Conservation (phyloP, 2,329 filamentous ascomycete species). For the Fusarium nanum region DNA sequence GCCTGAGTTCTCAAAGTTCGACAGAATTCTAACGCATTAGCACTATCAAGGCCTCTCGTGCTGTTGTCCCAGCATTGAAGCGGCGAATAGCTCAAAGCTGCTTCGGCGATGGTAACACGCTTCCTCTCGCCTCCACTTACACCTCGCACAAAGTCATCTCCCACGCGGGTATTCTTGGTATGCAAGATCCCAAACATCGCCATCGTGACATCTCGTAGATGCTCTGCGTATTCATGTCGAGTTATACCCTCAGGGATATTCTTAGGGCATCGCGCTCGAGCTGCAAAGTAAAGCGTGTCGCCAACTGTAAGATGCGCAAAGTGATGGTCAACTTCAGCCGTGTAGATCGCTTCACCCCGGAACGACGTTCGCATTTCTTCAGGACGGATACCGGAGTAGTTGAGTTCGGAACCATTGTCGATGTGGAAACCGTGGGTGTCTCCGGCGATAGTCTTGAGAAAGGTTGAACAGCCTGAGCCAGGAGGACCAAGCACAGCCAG, state of each 20-base stretch:
- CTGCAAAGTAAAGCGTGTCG: slow-evolving; percentile 80
- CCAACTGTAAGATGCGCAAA: slow-evolving; percentile 80
- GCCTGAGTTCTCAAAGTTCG: slow-evolving; percentile 69
- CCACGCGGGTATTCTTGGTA: slow-evolving; percentile 75
- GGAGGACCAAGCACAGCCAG: slow-evolving; percentile 77
- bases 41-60: slow-evolving; percentile 72
- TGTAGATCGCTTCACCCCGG: slow-evolving; percentile 85
- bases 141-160: slow-evolving; percentile 73
- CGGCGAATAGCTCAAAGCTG: slow-evolving; percentile 52
- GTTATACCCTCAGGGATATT: slow-evolving; percentile 68
- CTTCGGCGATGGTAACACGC: slow-evolving; percentile 54
- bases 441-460: slow-evolving; percentile 82
- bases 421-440: slow-evolving; percentile 82
- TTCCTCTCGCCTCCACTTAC: slow-evolving; percentile 65
- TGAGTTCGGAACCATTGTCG: slow-evolving; percentile 74
- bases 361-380: slow-evolving; percentile 79
- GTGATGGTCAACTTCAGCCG: slow-evolving; percentile 82
- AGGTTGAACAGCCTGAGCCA: slow-evolving; percentile 78
- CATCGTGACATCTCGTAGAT: slow-evolving; percentile 76
- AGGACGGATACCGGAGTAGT: slow-evolving; percentile 76
- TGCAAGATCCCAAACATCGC: slow-evolving; percentile 77
- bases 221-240: slow-evolving; percentile 63
- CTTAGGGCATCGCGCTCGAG: slow-evolving; percentile 72
- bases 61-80: slow-evolving; percentile 79
- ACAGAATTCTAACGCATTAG: slow-evolving; percentile 74